Evolutionary conservation across 176 grass and related monocot genomes (phyloP).

Genomic region (Pharus latifolius): DNA sequence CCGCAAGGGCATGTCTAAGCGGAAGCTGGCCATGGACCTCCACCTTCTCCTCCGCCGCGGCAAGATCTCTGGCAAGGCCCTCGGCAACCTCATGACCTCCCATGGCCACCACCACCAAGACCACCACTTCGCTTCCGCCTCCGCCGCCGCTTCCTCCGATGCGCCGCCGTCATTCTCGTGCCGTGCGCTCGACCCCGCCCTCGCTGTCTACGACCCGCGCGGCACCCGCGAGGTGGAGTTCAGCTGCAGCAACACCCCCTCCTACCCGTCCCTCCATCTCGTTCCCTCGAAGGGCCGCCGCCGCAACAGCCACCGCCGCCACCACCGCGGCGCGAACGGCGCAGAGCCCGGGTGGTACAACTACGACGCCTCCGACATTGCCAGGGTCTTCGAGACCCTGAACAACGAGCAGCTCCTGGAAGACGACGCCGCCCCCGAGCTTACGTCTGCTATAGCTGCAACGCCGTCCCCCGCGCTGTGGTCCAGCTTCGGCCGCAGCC

Average conservation of each 20-base stretch:
- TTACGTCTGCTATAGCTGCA: conserved; percentile 6
- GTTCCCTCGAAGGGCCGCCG: conserved; percentile 22
- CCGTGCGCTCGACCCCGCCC: conserved; percentile 26
- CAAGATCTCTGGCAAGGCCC: conserved; percentile 81
- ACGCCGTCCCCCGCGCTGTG: conserved; percentile 37
- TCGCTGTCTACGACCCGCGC: conserved; percentile 21
- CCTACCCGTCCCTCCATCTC: conserved; percentile 38
- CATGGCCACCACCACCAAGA: conserved; percentile 22
- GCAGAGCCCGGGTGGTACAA: conserved; percentile 46
- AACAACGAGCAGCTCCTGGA: conserved; percentile 30
- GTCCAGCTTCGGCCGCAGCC: conserved; percentile 50
- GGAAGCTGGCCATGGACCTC: conserved; percentile 74
- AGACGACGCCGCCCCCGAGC: background rate
- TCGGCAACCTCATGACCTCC: conserved; percentile 41
- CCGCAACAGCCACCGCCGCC: conserved; percentile 5
- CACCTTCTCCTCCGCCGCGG: conserved; percentile 65
- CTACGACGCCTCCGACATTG: conserved; percentile 63
- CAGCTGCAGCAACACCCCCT: conserved; percentile 88
- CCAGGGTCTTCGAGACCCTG: conserved; percentile 59
- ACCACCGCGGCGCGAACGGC: conserved; percentile 13
- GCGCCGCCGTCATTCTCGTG: conserved; percentile 2
- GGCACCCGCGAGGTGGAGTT: conserved; percentile 70
- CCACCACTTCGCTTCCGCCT: too few species aligned
- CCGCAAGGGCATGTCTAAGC: conserved; percentile 58
- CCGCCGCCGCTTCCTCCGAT: background rate